Percentiles rank a stretch among this genome's conserved stretches.
Evolutionary conservation across 768 basidiomycete genomes (phyloP).

Genomic region (Agaricus bisporus): DNA sequence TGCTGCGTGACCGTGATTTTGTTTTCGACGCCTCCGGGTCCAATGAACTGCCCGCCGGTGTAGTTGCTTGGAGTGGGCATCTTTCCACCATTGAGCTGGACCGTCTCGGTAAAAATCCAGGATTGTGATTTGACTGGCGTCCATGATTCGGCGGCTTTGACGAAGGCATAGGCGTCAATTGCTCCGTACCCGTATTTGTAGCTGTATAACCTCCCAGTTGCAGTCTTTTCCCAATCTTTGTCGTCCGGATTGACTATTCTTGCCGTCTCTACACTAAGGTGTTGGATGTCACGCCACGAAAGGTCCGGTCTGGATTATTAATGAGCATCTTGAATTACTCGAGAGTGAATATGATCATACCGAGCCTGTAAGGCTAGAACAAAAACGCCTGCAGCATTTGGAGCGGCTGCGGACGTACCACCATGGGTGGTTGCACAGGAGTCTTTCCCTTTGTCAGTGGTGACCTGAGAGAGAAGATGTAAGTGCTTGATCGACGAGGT

Average conservation of each 20-base stretch:
- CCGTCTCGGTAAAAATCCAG: slow-evolving; percentile 73
- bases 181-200: slow-evolving; percentile 97
- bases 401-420: slow-evolving; percentile 96
- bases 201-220: slow-evolving; percentile 53
- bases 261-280: slow-evolving; percentile 76
- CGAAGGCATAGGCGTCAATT: slow-evolving; percentile 76
- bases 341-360: slow-evolving; percentile 30
- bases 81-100: slow-evolving; percentile 58
- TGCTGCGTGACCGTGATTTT: slow-evolving; percentile 60
- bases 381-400: slow-evolving; percentile 91
- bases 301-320: slow-evolving; percentile 68
- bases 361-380: slow-evolving; percentile 85
- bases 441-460: slow-evolving; percentile 87
- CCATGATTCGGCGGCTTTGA: slow-evolving; percentile 80
- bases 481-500: slow-evolving; percentile 2
- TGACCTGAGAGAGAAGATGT: slow-evolving; percentile 52
- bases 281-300: slow-evolving; percentile 94
- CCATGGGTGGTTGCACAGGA: slow-evolving; percentile 81
- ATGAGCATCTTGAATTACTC: slow-evolving; percentile 2
- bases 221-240: slow-evolving; percentile 89
- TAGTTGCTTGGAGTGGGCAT: slow-evolving; percentile 49
- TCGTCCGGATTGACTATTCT: slow-evolving; percentile 80
- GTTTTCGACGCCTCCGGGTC: slow-evolving; percentile 56
- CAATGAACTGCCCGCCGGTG: slow-evolving; percentile 63
- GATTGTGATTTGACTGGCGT: slow-evolving; percentile 88